Conservation (phyloP, 305 asterid species). For the Stenogyne calaminthoides region DNA sequence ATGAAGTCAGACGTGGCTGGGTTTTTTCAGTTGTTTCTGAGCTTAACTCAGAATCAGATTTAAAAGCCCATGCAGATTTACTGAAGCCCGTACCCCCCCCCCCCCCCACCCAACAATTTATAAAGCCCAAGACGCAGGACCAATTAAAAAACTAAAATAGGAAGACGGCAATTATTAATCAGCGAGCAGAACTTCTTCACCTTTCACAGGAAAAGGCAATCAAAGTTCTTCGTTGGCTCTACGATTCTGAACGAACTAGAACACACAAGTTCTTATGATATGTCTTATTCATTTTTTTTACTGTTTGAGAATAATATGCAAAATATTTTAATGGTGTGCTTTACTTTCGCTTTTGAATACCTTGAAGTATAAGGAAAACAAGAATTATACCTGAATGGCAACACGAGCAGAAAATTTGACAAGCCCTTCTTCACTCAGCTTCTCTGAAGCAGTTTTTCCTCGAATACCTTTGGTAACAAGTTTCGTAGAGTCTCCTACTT, state of each 20-base stretch:
- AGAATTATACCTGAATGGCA: conserved; percentile 66
- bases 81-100: background rate
- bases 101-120: too few relatives aligned
- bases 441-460: conserved; percentile 89
- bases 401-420: conserved; percentile 93
- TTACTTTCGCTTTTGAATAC: background rate
- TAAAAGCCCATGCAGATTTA: background rate
- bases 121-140: background rate
- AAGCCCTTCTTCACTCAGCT: conserved; percentile 92
- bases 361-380: conserved; percentile 8
- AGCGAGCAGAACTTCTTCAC: background rate
- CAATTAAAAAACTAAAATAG: background rate
- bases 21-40: too few relatives aligned
- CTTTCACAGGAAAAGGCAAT: background rate
- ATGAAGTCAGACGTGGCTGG: background rate
- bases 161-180: background rate
- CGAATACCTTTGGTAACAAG: conserved; percentile 77
- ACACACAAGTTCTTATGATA: background rate
- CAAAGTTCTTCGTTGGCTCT: background rate
- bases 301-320: background rate
- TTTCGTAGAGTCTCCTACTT: conserved; percentile 74
- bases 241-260: background rate
- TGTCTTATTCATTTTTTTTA: background rate
- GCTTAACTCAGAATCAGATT: background rate
- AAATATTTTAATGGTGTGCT: background rate